phyloP scores from a whole-genome alignment of 1,284 basidiomycete genomes.

The Trichosporon sp. region DNA sequence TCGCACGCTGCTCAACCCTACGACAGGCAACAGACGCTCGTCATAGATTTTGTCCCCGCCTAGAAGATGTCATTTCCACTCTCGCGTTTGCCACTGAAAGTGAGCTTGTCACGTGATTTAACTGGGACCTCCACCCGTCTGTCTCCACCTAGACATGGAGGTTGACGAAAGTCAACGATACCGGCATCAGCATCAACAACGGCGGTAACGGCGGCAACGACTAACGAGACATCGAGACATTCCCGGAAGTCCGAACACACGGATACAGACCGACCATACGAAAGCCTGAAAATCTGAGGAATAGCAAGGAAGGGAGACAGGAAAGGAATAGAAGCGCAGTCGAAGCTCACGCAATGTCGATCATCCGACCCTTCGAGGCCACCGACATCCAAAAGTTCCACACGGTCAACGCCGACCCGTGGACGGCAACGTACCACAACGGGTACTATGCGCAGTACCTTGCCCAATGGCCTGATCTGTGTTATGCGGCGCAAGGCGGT shows the following conservation, averaged over 20 bases:
- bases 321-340: background rate
- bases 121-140: background rate
- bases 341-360: constrained; percentile 43
- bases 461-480: constrained; percentile 43
- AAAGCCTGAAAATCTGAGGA: background rate
- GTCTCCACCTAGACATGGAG: too few species aligned
- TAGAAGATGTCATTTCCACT: background rate
- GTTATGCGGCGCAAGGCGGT: constrained; percentile 28
- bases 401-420: constrained; percentile 51
- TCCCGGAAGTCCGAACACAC: too few species aligned
- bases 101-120: background rate
- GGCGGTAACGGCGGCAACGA: background rate
- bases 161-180: too few species aligned
- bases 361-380: constrained; percentile 50
- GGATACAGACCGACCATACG: background rate
- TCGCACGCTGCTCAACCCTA: too few species aligned
- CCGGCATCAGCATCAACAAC: background rate
- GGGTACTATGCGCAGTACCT: constrained; percentile 44
- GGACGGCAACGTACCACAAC: constrained; percentile 52
- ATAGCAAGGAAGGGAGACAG: background rate
- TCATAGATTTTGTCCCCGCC: background rate
- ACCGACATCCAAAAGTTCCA: constrained; percentile 51
- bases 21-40: too few species aligned
- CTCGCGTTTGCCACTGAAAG: background rate
- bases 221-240: too few species aligned